Conservation (phyloP, 768 basidiomycete species). For the Rhizopogon vulgaris region DNA sequence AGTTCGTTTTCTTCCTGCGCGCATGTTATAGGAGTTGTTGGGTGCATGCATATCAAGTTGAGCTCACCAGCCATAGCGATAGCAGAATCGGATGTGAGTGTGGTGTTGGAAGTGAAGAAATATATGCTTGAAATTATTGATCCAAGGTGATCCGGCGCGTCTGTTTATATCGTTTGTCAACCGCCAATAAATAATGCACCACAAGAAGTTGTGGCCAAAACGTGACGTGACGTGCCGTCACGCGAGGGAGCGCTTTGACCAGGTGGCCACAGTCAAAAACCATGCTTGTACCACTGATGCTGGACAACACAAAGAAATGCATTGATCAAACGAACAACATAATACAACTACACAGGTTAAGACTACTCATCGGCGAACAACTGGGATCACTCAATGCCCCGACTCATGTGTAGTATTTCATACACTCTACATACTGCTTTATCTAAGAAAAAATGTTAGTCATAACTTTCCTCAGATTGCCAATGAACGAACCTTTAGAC, state of each 20-base stretch:
- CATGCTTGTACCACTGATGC: background rate
- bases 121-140: background rate
- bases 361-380: constrained; percentile 20
- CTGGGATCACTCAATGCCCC: background rate
- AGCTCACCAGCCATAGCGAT: constrained; percentile 25
- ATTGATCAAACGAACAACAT: constrained; percentile 21
- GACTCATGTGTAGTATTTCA: constrained; percentile 9
- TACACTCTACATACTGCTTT: background rate
- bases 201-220: constrained; percentile 3
- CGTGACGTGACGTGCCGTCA: constrained; percentile 29
- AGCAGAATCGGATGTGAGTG: background rate
- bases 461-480: too few relatives aligned
- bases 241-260: constrained; percentile 7
- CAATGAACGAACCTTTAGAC: background rate
- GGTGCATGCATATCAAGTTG: constrained; percentile 9
- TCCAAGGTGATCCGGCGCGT: background rate
- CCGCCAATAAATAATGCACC: constrained; percentile 17
- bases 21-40: background rate
- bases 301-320: constrained; percentile 1
- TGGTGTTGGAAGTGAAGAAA: constrained; percentile 3
- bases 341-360: constrained; percentile 21
- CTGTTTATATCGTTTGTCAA: constrained; percentile 13
- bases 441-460: background rate
- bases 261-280: background rate
- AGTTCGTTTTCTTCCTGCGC: constrained; percentile 39